Conservation (phyloP, 2,329 filamentous ascomycete species). For the Fusarium zealandicum region DNA sequence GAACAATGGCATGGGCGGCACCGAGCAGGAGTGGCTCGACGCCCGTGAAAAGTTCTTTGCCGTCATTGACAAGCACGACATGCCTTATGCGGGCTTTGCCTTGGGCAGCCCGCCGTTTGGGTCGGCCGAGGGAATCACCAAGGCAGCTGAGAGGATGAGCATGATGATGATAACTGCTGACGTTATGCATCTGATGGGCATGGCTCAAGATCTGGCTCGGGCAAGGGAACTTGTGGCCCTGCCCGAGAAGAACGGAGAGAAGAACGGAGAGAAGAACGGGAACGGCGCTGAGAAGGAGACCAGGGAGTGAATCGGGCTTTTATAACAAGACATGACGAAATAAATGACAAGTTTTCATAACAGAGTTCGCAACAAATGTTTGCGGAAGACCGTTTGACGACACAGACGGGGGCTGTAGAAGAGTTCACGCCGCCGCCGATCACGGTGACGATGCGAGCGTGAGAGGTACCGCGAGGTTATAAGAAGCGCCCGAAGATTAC, state of each 20-base stretch:
- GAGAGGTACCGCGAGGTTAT: too few relatives aligned
- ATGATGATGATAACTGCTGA: neutral
- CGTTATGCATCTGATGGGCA: constrained; percentile 23
- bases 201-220: constrained; percentile 33
- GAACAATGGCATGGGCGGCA: constrained; percentile 43
- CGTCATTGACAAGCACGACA: constrained; percentile 56
- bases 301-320: too few relatives aligned
- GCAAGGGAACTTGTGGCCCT: constrained; percentile 17
- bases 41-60: constrained; percentile 48
- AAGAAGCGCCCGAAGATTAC: too few relatives aligned
- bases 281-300: neutral
- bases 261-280: constrained; percentile 4
- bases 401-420: too few relatives aligned
- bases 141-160: constrained; percentile 13
- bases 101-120: constrained; percentile 39
- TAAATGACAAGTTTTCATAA: too few relatives aligned
- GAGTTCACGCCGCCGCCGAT: too few relatives aligned
- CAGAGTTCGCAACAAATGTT: too few relatives aligned
- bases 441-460: too few relatives aligned
- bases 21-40: constrained; percentile 53
- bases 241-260: neutral
- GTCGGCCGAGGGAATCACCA: constrained; percentile 33
- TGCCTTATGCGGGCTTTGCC: constrained; percentile 48
- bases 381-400: too few relatives aligned
- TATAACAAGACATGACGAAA: too few relatives aligned